These are phyloP conservation scores for Phytophthora macrochlamydospora DNA, from an alignment of 352 stramenopile species.

Conservation along the genomic window DNA sequence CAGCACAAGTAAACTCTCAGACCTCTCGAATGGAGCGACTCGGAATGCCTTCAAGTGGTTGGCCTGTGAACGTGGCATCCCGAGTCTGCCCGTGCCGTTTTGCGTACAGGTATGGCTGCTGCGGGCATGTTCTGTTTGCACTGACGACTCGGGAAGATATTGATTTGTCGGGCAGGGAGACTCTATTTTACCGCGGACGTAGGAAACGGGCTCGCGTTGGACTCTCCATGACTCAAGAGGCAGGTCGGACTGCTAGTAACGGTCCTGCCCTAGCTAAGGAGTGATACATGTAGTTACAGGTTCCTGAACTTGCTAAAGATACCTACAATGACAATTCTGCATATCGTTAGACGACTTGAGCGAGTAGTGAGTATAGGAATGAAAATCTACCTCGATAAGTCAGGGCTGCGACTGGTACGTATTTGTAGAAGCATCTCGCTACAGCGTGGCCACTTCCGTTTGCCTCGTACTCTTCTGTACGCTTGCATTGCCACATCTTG, in stretches of 20 bases:
- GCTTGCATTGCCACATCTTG: too few relatives aligned
- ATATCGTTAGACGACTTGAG: too few relatives aligned
- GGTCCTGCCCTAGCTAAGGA: background rate
- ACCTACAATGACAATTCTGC: too few relatives aligned
- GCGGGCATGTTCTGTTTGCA: slow-evolving; percentile 6
- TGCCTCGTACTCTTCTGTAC: too few relatives aligned
- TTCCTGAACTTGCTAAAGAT: too few relatives aligned
- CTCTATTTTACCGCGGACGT: slow-evolving; percentile 3
- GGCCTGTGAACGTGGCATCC: background rate
- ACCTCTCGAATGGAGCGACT: slow-evolving; percentile 7
- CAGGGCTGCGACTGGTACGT: too few relatives aligned
- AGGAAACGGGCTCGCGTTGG: slow-evolving; percentile 3
- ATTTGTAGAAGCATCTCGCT: too few relatives aligned
- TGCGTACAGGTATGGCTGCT: slow-evolving; percentile 4
- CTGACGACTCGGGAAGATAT: background rate
- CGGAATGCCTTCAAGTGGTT: slow-evolving; percentile 1
- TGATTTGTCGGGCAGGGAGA: background rate
- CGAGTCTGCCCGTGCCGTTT: slow-evolving; percentile 5
- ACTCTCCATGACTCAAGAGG: background rate
- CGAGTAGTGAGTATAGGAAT: too few relatives aligned
- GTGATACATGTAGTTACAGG: too few relatives aligned
- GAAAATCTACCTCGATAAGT: too few relatives aligned
- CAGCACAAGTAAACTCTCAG: background rate
- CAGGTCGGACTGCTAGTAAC: background rate
- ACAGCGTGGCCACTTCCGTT: too few relatives aligned